Base-by-base conservation (phyloP, 306 rosid species). In the Cicer arietinum region DNA sequence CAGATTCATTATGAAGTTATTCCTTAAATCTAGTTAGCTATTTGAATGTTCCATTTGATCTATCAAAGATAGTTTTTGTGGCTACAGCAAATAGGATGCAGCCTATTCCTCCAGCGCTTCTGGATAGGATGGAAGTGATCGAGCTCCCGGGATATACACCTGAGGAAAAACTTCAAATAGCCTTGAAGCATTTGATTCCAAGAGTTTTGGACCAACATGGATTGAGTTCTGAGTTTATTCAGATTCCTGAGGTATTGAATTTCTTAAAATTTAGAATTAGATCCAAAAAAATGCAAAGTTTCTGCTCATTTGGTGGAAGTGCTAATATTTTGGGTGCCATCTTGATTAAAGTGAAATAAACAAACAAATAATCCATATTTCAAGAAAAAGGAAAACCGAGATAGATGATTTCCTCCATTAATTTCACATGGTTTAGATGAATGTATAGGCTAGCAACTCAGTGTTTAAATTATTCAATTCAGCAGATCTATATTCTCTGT, bases 141-240 rank as follows among this genome's bases (percentile, higher is more conserved):
- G 99, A 92, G 85, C 85, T 95, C 83, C 99, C 99, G 75, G 98
- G 98, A 80, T 95, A 92, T 78, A 95, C 97, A 72, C 92, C 97
- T 48, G 98, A 95, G 84, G 98, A 95, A 83, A 95, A 95, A 82
- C 89, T 95, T 30, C 89, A 83, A 85, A 95, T 95, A 83, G 99
- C 96, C 66, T 82, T 90, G 93, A 83, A 66, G 69, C 96, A 95
- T 90, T 86, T 95, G 82, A 90, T 95, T 77, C 99, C 99, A 10
- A 86, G 99, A 86, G 99, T 95, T 86, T 86, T 95, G 79, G 97
- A 89, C 48, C 96, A 92, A 85, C 96, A 90, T 80, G 99, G 99
- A 35, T 78, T 92, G 88, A 92, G 79, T 71, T 81, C 97, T 17
- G 96, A 90, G 82, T 90, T 84, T 81, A 97, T 95, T 73, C 90